Conservation (phyloP, 495 filamentous ascomycete species). For the Choiromyces venosus region DNA sequence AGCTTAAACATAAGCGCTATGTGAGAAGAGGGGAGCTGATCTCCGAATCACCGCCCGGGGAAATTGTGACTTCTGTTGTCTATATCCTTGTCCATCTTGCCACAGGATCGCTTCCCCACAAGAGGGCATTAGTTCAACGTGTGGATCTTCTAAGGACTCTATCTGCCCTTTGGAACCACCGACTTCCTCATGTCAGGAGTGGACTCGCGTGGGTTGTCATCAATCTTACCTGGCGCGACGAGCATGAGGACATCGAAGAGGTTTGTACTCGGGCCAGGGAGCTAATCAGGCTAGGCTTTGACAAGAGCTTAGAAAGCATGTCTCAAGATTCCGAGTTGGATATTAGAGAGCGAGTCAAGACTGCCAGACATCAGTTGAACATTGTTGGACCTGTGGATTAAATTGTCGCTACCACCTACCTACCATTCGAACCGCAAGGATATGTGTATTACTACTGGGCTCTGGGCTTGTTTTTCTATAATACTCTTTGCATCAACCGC, state of each 20-base stretch:
- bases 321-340: conserved; percentile 73
- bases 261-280: conserved; percentile 61
- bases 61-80: conserved; percentile 68
- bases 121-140: conserved; percentile 57
- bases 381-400: conserved; percentile 20
- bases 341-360: conserved; percentile 75
- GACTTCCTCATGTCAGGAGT: conserved; percentile 60
- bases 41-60: conserved; percentile 53
- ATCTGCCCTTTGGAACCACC: conserved; percentile 65
- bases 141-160: conserved; percentile 58
- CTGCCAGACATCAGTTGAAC: conserved; percentile 57
- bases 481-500: not conserved
- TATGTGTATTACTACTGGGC: not conserved
- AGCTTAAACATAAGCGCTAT: conserved; percentile 47
- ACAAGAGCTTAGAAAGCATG: conserved; percentile 59
- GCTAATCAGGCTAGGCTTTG: conserved; percentile 66
- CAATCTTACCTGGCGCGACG: conserved; percentile 77
- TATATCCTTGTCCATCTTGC: conserved; percentile 81
- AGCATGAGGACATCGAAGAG: conserved; percentile 56
- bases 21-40: conserved; percentile 35
- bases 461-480: not conserved
- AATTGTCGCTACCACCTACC: no score
- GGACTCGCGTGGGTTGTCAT: conserved; percentile 74
- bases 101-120: conserved; percentile 68
- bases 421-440: not conserved